Conservation (phyloP, 2,329 filamentous ascomycete genomes). For the Pseudocercospora cruenta region DNA sequence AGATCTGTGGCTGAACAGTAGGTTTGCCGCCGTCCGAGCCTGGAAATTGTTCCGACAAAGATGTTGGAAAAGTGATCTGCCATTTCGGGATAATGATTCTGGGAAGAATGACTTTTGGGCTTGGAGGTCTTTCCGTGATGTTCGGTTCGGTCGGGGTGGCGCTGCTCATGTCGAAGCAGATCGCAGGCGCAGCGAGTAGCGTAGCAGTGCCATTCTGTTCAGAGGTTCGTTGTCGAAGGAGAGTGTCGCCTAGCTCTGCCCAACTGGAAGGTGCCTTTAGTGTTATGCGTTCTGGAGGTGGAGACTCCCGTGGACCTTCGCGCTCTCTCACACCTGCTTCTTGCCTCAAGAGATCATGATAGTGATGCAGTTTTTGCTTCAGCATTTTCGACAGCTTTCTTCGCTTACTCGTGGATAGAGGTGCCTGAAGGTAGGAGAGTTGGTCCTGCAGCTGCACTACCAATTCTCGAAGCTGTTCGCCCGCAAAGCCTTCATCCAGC, state of each 20-base stretch:
- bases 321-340: constrained; percentile 17
- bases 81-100: constrained; percentile 6
- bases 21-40: constrained; percentile 36
- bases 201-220: constrained; percentile 34
- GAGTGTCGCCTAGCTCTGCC: constrained; percentile 38
- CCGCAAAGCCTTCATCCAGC: constrained; percentile 59
- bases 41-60: constrained; percentile 37
- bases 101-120: constrained; percentile 13
- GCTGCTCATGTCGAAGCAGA: constrained; percentile 33
- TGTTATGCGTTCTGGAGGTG: constrained; percentile 24
- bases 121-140: constrained; percentile 3
- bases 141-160: not conserved
- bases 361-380: constrained; percentile 59
- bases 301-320: not conserved
- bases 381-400: constrained; percentile 57
- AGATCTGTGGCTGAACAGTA: constrained; percentile 37
- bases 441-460: constrained; percentile 58
- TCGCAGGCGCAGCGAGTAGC: constrained; percentile 26
- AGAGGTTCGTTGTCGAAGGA: constrained; percentile 34
- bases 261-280: constrained; percentile 36
- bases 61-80: constrained; percentile 20
- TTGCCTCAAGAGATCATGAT: constrained; percentile 46
- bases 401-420: constrained; percentile 53
- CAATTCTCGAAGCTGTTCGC: constrained; percentile 55
- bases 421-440: constrained; percentile 57